phyloP scores from a whole-genome alignment of 1,284 basidiomycete genomes.

The Polyporus tsugae region DNA sequence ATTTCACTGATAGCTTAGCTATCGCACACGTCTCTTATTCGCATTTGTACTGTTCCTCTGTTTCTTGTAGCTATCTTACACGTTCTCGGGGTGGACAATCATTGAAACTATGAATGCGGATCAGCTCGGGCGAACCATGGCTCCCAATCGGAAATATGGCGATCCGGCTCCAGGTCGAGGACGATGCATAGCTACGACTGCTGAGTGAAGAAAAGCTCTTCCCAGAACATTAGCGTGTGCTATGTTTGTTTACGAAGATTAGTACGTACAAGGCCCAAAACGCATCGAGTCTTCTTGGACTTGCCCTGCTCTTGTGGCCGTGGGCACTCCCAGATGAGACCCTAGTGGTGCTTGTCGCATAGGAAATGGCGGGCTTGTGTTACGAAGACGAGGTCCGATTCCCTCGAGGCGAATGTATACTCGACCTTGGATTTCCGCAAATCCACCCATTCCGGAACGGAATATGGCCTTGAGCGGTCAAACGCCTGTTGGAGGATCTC shows the following conservation, averaged over 20 bases:
- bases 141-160: neutral
- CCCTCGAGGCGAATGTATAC: neutral
- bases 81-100: too few species aligned
- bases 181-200: neutral
- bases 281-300: neutral
- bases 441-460: neutral
- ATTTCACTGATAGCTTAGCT: too few species aligned
- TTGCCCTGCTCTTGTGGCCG: too few species aligned
- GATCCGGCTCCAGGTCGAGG: neutral
- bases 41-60: too few species aligned
- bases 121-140: neutral
- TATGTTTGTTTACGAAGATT: neutral
- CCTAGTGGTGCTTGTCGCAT: neutral
- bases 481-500: neutral
- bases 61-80: too few species aligned
- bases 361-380: neutral
- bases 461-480: neutral
- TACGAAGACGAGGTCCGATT: neutral
- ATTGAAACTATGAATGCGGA: too few species aligned
- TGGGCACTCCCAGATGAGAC: neutral
- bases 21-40: too few species aligned
- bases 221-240: neutral
- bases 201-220: neutral
- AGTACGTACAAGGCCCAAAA: neutral
- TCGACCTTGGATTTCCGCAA: neutral